Evolutionary conservation across 129 eudicot species (phyloP).

Genomic region (Sambucus nigra): DNA sequence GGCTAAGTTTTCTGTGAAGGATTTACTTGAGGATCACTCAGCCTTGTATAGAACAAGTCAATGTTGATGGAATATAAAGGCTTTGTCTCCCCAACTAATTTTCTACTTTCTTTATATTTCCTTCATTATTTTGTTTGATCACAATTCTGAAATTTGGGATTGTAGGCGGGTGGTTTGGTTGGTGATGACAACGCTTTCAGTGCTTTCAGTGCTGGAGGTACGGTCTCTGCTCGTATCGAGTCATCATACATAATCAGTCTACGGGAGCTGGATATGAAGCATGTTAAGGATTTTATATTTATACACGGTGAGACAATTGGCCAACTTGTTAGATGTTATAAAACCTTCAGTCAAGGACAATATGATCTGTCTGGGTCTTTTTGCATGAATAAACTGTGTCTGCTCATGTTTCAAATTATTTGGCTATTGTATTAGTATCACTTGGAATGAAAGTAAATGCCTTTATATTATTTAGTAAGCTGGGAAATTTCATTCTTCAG

Average conservation of each 20-base stretch:
- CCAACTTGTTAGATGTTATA: constrained; percentile 2
- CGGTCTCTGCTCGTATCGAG: constrained; percentile 68
- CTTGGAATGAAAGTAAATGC: neutral
- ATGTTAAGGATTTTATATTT: constrained; percentile 80
- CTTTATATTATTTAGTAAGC: too few relatives aligned
- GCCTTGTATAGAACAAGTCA: too few relatives aligned
- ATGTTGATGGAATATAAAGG: neutral
- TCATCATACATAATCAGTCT: constrained; percentile 72
- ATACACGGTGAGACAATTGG: constrained; percentile 64
- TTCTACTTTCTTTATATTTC: constrained; percentile 2
- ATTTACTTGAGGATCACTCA: too few relatives aligned
- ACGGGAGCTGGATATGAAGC: constrained; percentile 78
- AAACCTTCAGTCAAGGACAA: neutral
- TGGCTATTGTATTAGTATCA: neutral
- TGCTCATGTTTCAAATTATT: neutral
- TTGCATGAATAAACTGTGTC: neutral
- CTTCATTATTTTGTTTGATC: neutral
- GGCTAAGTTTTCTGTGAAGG: too few relatives aligned
- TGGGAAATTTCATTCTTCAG: neutral
- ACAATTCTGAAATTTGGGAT: constrained; percentile 21
- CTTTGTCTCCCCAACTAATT: neutral
- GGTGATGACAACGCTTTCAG: constrained; percentile 60
- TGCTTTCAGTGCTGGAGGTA: constrained; percentile 37
- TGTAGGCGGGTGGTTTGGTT: constrained; percentile 83
- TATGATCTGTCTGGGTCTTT: constrained; percentile 1